phyloP scores from a whole-genome alignment of 495 filamentous ascomycete genomes.

The Aspergillus baeticus region DNA sequence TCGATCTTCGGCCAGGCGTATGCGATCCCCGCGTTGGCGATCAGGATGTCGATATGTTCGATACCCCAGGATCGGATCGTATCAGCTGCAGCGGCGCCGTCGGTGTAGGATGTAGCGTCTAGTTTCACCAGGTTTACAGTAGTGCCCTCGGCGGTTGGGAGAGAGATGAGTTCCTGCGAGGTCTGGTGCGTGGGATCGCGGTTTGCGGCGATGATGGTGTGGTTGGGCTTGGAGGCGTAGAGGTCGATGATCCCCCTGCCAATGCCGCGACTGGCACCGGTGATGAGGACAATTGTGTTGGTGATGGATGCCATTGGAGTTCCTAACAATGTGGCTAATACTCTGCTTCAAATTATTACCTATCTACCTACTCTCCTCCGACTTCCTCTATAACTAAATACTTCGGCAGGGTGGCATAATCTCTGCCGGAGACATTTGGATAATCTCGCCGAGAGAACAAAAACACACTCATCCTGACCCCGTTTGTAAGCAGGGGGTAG shows the following conservation, averaged over 20 bases:
- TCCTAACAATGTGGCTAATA: slow-evolving; percentile 8
- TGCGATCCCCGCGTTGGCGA: slow-evolving; percentile 50
- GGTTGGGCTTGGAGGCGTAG: slow-evolving; percentile 42
- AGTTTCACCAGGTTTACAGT: slow-evolving; percentile 39
- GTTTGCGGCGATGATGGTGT: slow-evolving; percentile 46
- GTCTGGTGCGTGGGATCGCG: slow-evolving; percentile 33
- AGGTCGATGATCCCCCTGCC: slow-evolving; percentile 39
- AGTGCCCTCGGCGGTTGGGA: slow-evolving; percentile 32
- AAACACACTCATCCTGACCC: too few relatives aligned
- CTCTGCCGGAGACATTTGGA: too few relatives aligned
- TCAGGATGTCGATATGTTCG: slow-evolving; percentile 42
- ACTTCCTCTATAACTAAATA: too few relatives aligned
- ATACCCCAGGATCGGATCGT: slow-evolving; percentile 30
- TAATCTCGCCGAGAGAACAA: too few relatives aligned
- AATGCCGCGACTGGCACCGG: slow-evolving; percentile 47
- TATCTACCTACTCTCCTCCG: too few relatives aligned
- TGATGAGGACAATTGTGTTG: slow-evolving; percentile 27
- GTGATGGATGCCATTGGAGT: too few relatives aligned
- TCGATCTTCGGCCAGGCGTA: slow-evolving; percentile 14
- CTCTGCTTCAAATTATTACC: too few relatives aligned
- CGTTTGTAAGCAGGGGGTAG: too few relatives aligned
- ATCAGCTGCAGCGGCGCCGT: slow-evolving; percentile 27
- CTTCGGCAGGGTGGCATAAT: too few relatives aligned
- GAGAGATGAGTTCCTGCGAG: slow-evolving; percentile 19
- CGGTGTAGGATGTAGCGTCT: slow-evolving; percentile 31